Base-by-base conservation (phyloP, 441 rosid species). In the Adansonia madagascariensis region DNA sequence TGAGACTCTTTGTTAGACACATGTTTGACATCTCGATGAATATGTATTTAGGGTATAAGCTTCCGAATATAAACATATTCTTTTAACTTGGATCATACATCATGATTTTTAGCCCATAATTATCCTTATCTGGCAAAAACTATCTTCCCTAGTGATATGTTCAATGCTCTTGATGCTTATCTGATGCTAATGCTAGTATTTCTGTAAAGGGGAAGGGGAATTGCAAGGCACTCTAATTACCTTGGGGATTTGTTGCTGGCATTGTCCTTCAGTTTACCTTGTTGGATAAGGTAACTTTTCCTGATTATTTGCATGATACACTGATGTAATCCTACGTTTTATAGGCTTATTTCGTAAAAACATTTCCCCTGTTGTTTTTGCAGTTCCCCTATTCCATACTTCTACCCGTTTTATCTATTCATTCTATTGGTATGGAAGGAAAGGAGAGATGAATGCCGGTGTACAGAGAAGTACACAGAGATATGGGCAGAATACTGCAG, bases 151-250 rank as follows among this genome's bases (percentile, higher is more conserved):
- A 71, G 47, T 53, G n/a, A 24, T 70, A 3, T 41, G 2, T 22
- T 41, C 8, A 8, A 69, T 53, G 8, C 49, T 71, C 27, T 65
- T 65, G 71, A 50, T 75, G 31, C 31, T 62, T 17, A 17, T 31
- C 22, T 77, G 66, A 77, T 59, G 47, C 62, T 55, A 41, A 17
- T 39, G 22, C 17, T 41, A 35, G 74, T 47, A 5, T 63, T 69
- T 60, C 66, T 73, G 71, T 76, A 77, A n/a, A n/a, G n/a, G n/a
- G n/a, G n/a, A 84, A 95, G 98, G 97, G 99, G 98, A 71, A 88
- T 95, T 24, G 94, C 98, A 49, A 91, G 99, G 88, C 99, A 95
- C 69, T 93, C 95, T 75, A 95, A 95, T 78, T 95, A 95, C 82
- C 97, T 95, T 8, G 98, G 98, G 39, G 98, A 94, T 84, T 77